Conservation (phyloP, 768 basidiomycete species). For the Hygrophoropsis aurantiaca region DNA sequence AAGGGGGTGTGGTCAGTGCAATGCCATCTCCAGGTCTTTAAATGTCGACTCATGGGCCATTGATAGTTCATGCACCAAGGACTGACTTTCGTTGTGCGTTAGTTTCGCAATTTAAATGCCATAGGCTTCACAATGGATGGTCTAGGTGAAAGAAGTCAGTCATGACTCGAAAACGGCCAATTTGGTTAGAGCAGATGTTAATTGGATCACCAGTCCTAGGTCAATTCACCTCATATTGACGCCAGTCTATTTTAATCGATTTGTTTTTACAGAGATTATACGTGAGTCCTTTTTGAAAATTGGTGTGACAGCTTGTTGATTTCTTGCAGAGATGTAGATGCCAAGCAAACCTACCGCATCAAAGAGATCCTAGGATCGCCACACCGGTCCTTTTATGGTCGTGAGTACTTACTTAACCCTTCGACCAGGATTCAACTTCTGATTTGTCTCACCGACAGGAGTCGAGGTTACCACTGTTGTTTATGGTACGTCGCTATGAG, state of each 20-base stretch:
- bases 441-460: constrained; percentile 35
- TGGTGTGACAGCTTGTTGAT: neutral
- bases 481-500: constrained; percentile 69
- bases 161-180: constrained; percentile 77
- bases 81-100: constrained; percentile 67
- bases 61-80: constrained; percentile 87
- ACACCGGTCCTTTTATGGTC: constrained; percentile 67
- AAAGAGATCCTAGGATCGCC: constrained; percentile 58
- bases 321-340: constrained; percentile 64
- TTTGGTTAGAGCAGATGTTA: constrained; percentile 73
- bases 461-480: constrained; percentile 67
- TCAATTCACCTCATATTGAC: constrained; percentile 19
- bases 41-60: too few relatives aligned
- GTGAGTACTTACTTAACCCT: constrained; percentile 48
- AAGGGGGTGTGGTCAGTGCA: constrained; percentile 73
- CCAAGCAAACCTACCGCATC: constrained; percentile 74
- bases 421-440: constrained; percentile 1
- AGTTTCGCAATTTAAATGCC: neutral
- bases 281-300: constrained; percentile 42
- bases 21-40: too few relatives aligned
- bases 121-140: constrained; percentile 1
- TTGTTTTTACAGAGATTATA: constrained; percentile 57
- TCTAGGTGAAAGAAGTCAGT: constrained; percentile 72
- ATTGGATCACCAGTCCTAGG: constrained; percentile 80
- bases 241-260: neutral